Evolutionary conservation across 2,329 filamentous ascomycete species (phyloP).

Genomic region (Botryotinia globosa): DNA sequence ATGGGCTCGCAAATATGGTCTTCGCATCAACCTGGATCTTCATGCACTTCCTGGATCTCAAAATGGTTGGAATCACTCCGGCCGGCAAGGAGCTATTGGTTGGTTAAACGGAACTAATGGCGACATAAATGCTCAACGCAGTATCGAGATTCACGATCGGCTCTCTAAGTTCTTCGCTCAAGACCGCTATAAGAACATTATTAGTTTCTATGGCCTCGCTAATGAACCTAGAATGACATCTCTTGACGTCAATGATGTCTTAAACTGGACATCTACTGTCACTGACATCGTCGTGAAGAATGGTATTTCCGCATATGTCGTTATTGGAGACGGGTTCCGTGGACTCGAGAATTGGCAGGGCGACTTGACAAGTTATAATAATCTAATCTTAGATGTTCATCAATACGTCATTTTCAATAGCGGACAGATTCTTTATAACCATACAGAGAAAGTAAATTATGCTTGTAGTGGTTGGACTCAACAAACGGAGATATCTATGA

Average conservation of each 20-base stretch:
- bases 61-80: constrained; percentile 98
- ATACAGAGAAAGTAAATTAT: constrained; percentile 80
- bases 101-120: constrained; percentile 95
- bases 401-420: constrained; percentile 98
- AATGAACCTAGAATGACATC: constrained; percentile 90
- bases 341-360: constrained; percentile 90
- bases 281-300: constrained; percentile 72
- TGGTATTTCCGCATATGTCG: constrained; percentile 68
- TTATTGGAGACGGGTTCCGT: constrained; percentile 94
- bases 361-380: constrained; percentile 66
- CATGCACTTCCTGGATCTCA: constrained; percentile 91
- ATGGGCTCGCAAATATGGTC: constrained; percentile 86
- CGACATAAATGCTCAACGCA: constrained; percentile 71
- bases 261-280: constrained; percentile 76
- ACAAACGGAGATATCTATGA: constrained; percentile 70
- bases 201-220: constrained; percentile 88
- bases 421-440: constrained; percentile 76
- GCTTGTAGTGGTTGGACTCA: constrained; percentile 84
- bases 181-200: constrained; percentile 84
- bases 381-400: constrained; percentile 90
- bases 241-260: constrained; percentile 63
- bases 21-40: constrained; percentile 89
- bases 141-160: constrained; percentile 81
- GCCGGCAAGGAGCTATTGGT: constrained; percentile 71
- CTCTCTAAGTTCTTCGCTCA: constrained; percentile 92